Percentiles rank a stretch among this genome's conserved stretches.
These are phyloP conservation scores for Fusarium sp. DNA, from an alignment of 2,329 filamentous ascomycete genomes.

Conservation along the genomic window DNA sequence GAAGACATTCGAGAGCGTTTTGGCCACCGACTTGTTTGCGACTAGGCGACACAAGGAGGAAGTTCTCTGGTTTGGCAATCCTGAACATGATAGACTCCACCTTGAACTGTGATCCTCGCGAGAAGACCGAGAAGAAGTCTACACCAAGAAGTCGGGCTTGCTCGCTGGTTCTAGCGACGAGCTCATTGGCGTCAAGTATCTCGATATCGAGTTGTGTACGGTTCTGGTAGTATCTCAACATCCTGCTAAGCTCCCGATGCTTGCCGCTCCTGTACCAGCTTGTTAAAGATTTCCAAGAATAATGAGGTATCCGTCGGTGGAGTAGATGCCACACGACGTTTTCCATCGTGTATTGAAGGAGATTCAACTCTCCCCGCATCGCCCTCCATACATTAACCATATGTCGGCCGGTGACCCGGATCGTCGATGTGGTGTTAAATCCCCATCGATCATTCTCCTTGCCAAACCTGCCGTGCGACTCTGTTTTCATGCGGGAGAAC, in stretches of 20 bases:
- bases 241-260: conserved; percentile 78
- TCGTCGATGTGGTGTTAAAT: conserved; percentile 92
- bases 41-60: conserved; percentile 89
- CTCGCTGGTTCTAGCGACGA: conserved; percentile 91
- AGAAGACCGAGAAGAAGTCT: conserved; percentile 97
- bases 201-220: conserved; percentile 88
- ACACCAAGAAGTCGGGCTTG: conserved; percentile 93
- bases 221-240: conserved; percentile 83
- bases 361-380: conserved; percentile 92
- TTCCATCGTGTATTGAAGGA: conserved; percentile 96
- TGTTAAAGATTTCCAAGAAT: conserved; percentile 83
- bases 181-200: conserved; percentile 90
- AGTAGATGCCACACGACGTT: conserved; percentile 94
- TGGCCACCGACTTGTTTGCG: conserved; percentile 93
- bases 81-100: conserved; percentile 99
- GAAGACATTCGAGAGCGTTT: conserved; percentile 94
- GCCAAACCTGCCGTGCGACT: conserved; percentile 86
- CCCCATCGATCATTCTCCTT: conserved; percentile 93
- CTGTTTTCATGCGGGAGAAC: conserved; percentile 87
- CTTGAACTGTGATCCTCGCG: conserved; percentile 96
- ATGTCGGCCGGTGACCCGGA: conserved; percentile 92
- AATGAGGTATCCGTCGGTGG: conserved; percentile 90
- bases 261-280: conserved; percentile 83
- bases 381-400: conserved; percentile 98
- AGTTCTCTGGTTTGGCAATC: conserved; percentile 97